Base-by-base conservation (phyloP, 164 flowering plant species). In the Paratinospora sagittata region DNA sequence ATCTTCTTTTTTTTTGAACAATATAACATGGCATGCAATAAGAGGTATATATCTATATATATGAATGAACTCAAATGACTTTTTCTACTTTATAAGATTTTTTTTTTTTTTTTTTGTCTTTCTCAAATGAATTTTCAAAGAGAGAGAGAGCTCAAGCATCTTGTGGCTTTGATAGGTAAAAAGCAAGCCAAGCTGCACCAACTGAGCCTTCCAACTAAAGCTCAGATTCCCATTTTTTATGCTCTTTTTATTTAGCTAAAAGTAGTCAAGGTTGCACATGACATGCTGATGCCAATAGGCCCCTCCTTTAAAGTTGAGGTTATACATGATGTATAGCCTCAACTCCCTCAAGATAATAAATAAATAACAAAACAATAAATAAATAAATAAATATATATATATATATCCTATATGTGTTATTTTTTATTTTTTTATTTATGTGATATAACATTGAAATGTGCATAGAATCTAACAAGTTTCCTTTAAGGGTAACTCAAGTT, bases 201-300 rank as follows among this genome's bases (percentile, higher is more conserved):
- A 23, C 3, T 45, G 34, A 39, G 58, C 61, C 65, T 43, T 39
- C 24, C n/a, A 12, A 13, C 43, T 27, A 6, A 62, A 60, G 27
- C 30, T 39, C 7, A 33, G 71, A 73, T 75, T 72, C 78, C 74
- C 24, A 24, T 49, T 60, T 23, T n/a, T n/a, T n/a, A n/a, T n/a
- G n/a, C 68, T 65, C 13, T 39, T 68, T 30, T 34, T 69, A n/a
- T 55, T 33, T 17, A 17, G 71, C 70, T 66, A 68, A 72, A 78
- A 78, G n/a, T n/a, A n/a, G 76, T 76, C 70, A 71, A 72, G 74
- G 65, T n/a, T 60, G 72, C 74, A 74, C 80, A 78, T 73, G 84
- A 78, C 72, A 70, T 69, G 65, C 65, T 62, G 36, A 62, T 12
- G 65, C 30, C 30, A 62, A 27, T 11, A 62, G n/a, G n/a, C n/a